Base-by-base conservation (phyloP, 192 early-diverging fungal species). In the Chytriomyces sp. region DNA sequence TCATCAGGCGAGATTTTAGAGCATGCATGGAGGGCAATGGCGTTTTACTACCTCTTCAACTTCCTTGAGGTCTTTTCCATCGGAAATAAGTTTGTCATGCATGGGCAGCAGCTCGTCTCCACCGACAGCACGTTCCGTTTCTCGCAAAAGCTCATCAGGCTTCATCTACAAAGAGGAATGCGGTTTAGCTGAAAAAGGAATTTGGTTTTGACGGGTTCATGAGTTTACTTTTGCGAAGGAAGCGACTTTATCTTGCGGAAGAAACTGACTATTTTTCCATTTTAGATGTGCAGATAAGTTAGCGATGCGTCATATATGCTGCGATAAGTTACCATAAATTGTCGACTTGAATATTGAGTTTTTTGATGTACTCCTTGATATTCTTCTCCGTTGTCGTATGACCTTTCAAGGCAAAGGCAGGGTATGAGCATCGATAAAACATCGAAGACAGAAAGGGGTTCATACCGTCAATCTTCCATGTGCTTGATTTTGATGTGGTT, bases 191-290 rank as follows among this genome's bases (percentile, higher is more conserved):
- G 43, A 76, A 13, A 60, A 16, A 61, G 24, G 63, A 64, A 64
- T 28, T 20, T 5, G 20, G 11, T 23, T 16, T 2, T 13, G 63
- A 20, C 11, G 24, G 35, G 35, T 11, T 13, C 62, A 35, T 59
- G 16, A 9, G n/a, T 1, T 59, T 23, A 93, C 89, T 81, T 93
- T 90, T 5, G 96, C 95, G 78, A 99, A 99, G 72, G 94, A 94
- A 6, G 91, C 88, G 6, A 99, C 97, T 65, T 90, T 87, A 82
- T 99, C 97, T 79, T 99, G 97, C 7, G 97, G 97, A 68, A 99
- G 82, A 74, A 99, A 97, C 83, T 98, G 97, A 81, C 92, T 93
- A 69, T n/a, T 60, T 60, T 60, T 60, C 57, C n/a, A 46, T 48
- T 59, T 11, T 6, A 5, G 7, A 59, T 59, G 13, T 59, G 57